These are phyloP conservation scores for Tephrocybe sp. DNA, from an alignment of 768 basidiomycete species.

Conservation along the genomic window DNA sequence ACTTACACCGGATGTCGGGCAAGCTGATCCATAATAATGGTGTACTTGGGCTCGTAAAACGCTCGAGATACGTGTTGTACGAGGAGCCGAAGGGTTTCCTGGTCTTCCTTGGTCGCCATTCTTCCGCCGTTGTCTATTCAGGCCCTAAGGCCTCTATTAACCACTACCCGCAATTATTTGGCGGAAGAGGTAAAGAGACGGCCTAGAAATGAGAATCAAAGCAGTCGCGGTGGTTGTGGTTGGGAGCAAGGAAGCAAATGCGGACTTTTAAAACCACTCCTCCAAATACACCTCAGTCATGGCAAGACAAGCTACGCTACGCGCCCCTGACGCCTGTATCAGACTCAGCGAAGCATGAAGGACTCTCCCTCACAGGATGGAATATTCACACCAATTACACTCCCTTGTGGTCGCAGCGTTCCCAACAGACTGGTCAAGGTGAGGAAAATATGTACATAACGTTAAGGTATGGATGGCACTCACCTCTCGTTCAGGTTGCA, in stretches of 20 bases:
- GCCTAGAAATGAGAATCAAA: slow-evolving; percentile 1
- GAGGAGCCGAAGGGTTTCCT: slow-evolving; percentile 80
- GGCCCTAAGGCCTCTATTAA: slow-evolving; percentile 16
- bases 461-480: too few species aligned
- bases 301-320: too few species aligned
- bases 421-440: slow-evolving; percentile 59
- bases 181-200: neutral
- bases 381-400: slow-evolving; percentile 24
- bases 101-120: slow-evolving; percentile 64
- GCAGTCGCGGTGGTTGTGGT: neutral
- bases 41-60: slow-evolving; percentile 93
- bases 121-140: slow-evolving; percentile 9
- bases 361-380: neutral
- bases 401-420: slow-evolving; percentile 44
- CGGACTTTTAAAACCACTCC: slow-evolving; percentile 16
- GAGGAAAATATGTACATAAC: slow-evolving; percentile 4
- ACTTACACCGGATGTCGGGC: slow-evolving; percentile 94
- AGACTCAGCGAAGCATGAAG: slow-evolving; percentile 6
- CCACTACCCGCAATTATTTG: slow-evolving; percentile 5
- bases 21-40: slow-evolving; percentile 92
- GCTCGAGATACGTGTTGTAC: slow-evolving; percentile 92
- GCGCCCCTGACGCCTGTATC: neutral
- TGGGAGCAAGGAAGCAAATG: neutral
- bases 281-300: neutral
- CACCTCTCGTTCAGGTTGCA: slow-evolving; percentile 58